phyloP scores from a whole-genome alignment of 768 basidiomycete genomes.

The Rhodotorula diobovata region DNA sequence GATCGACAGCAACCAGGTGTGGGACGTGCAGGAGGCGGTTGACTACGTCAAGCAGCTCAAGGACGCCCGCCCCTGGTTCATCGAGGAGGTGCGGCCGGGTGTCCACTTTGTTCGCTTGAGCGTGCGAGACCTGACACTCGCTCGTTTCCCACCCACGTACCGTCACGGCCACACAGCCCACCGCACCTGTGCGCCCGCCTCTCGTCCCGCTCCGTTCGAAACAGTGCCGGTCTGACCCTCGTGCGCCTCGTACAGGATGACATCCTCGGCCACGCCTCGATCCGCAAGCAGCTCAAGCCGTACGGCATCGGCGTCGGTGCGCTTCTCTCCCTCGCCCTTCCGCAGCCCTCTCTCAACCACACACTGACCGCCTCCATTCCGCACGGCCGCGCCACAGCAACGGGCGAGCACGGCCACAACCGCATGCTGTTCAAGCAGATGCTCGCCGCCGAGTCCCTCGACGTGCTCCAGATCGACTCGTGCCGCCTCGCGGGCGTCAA shows the following conservation, averaged over 20 bases:
- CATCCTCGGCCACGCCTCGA: conserved; percentile 74
- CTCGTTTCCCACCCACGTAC: too few species aligned
- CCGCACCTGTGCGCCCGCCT: conserved; percentile 57
- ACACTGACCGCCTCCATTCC: background rate
- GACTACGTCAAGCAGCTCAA: conserved; percentile 78
- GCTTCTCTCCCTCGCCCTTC: background rate
- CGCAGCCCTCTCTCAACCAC: background rate
- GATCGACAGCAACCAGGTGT: conserved; percentile 87
- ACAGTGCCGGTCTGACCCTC: background rate
- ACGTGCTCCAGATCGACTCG: conserved; percentile 91
- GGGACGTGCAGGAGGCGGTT: conserved; percentile 72
- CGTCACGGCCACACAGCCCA: conserved; percentile 57
- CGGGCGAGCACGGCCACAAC: conserved; percentile 92
- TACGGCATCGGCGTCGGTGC: conserved; percentile 68
- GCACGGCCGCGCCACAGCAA: conserved; percentile 56
- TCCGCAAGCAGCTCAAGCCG: conserved; percentile 61
- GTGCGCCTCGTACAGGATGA: conserved; percentile 57
- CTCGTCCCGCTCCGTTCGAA: background rate
- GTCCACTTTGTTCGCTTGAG: too few species aligned
- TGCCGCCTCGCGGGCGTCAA: conserved; percentile 85
- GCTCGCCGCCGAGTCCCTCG: conserved; percentile 78
- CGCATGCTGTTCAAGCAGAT: conserved; percentile 94
- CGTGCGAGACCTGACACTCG: too few species aligned
- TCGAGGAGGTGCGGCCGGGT: conserved; percentile 58
- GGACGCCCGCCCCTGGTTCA: conserved; percentile 88